phyloP scores from a whole-genome alignment of 2,329 filamentous ascomycete genomes.

The Pseudocercospora fijiensis region DNA sequence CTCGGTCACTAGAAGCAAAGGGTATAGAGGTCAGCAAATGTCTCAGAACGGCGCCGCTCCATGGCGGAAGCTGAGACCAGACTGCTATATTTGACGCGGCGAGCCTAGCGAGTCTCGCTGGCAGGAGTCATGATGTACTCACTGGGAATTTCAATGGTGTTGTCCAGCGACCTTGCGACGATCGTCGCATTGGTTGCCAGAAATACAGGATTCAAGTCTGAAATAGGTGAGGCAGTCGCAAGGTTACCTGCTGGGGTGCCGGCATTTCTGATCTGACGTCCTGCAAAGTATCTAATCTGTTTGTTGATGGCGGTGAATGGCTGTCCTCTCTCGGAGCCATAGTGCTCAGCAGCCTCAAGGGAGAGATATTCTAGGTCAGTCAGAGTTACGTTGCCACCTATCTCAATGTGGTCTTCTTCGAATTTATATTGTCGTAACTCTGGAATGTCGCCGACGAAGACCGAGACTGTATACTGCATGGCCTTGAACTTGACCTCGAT shows the following conservation, averaged over 20 bases:
- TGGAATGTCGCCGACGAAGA: conserved; percentile 89
- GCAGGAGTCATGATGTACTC: not conserved
- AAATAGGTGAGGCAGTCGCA: conserved; percentile 92
- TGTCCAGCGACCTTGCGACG: conserved; percentile 71
- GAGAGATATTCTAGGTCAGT: conserved; percentile 89
- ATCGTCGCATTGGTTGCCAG: conserved; percentile 81
- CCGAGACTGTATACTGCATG: conserved; percentile 82
- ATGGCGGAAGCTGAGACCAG: not conserved
- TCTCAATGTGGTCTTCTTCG: conserved; percentile 77
- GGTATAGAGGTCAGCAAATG: not conserved
- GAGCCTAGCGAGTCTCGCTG: not conserved
- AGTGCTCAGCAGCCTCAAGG: conserved; percentile 73
- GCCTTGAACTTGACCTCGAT: conserved; percentile 99
- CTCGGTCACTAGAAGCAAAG: conserved; percentile 56
- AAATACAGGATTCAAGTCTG: conserved; percentile 91
- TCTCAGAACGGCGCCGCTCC: not conserved
- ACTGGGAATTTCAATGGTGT: conserved; percentile 78
- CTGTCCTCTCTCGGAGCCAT: conserved; percentile 69
- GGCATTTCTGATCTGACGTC: conserved; percentile 94
- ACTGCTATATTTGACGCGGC: not conserved
- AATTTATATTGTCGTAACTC: conserved; percentile 82
- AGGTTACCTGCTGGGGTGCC: conserved; percentile 93
- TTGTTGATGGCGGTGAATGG: conserved; percentile 90
- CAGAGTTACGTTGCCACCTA: conserved; percentile 88
- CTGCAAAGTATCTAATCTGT: conserved; percentile 91